phyloP scores from a whole-genome alignment of 208 protist species.

The Crithidia acanthocephali region DNA sequence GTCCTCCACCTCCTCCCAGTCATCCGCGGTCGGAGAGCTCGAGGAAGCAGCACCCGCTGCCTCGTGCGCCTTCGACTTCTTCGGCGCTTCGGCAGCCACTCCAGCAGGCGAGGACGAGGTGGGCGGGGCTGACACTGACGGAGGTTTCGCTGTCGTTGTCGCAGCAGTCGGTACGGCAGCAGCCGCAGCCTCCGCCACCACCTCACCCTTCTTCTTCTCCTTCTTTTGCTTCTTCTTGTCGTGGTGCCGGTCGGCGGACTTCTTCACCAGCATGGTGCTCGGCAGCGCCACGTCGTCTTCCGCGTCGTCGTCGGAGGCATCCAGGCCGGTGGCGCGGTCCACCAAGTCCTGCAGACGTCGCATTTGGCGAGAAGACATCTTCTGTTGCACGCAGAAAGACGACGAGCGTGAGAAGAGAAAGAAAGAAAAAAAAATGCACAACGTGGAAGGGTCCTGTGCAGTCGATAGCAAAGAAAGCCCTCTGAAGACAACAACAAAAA shows the following conservation, averaged over 20 bases:
- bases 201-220: not conserved
- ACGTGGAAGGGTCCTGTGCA: too few relatives aligned
- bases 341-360: conserved; percentile 79
- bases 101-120: not conserved
- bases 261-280: conserved; percentile 34
- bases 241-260: conserved; percentile 22
- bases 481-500: too few relatives aligned
- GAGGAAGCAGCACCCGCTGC: not conserved
- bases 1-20: conserved; percentile 36
- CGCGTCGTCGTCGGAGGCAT: conserved; percentile 37
- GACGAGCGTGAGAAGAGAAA: not conserved
- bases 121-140: not conserved
- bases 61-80: not conserved
- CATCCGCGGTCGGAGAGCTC: not conserved
- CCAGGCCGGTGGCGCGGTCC: conserved; percentile 68
- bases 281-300: conserved; percentile 27
- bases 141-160: too few relatives aligned
- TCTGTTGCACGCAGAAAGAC: too few relatives aligned
- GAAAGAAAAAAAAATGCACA: not conserved
- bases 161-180: too few relatives aligned
- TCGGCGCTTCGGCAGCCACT: not conserved
- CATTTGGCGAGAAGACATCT: conserved; percentile 86
- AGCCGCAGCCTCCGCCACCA: not conserved
- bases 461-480: too few relatives aligned
- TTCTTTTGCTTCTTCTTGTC: conserved; percentile 21